phyloP scores from a whole-genome alignment of 495 filamentous ascomycete genomes.

The Pseudevernia furfuracea region DNA sequence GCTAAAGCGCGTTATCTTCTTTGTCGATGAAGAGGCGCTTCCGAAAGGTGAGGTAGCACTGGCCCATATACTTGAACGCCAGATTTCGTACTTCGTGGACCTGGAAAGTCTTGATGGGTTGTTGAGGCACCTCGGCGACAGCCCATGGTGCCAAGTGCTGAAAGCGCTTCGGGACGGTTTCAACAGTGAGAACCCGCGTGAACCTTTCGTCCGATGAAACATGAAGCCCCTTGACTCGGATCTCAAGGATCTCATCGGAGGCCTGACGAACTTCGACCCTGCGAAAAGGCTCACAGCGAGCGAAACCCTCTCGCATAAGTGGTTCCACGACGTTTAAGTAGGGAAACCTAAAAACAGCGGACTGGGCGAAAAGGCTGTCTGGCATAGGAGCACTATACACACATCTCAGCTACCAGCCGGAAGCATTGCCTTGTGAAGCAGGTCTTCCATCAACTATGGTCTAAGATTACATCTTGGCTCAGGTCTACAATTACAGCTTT shows the following conservation, averaged over 20 bases:
- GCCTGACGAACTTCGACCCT: constrained; percentile 29
- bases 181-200: constrained; percentile 31
- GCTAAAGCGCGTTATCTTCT: constrained; percentile 13
- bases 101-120: constrained; percentile 33
- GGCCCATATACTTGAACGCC: constrained; percentile 38
- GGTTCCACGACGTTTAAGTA: no score
- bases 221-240: constrained; percentile 33
- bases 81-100: constrained; percentile 45
- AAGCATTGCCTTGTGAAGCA: no score
- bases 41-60: constrained; percentile 40
- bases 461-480: no score
- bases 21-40: constrained; percentile 2
- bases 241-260: constrained; percentile 32
- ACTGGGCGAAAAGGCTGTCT: no score
- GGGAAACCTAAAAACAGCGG: no score
- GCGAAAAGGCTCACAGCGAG: constrained; percentile 26
- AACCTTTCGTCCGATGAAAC: constrained; percentile 30
- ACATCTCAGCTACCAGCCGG: no score
- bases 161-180: constrained; percentile 34
- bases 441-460: no score
- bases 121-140: constrained; percentile 34
- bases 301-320: constrained; percentile 27
- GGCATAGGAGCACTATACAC: no score
- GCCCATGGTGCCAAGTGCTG: constrained; percentile 34
- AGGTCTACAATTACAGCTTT: no score